Conservation (phyloP, 148 eudicot species). For the Drosera capensis region DNA sequence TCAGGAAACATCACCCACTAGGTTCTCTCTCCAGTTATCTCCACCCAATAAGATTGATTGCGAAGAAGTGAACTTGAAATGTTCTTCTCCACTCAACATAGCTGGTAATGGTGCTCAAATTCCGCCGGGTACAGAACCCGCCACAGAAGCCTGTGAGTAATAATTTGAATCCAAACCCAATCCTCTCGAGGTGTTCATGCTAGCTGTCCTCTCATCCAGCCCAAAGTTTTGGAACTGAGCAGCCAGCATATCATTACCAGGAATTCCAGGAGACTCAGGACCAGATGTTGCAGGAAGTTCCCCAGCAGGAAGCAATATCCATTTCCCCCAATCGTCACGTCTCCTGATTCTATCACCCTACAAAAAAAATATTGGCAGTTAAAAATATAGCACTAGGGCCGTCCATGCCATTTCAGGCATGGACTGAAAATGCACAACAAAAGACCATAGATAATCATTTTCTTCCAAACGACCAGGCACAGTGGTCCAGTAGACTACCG, state of each 20-base stretch:
- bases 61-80: too few species aligned
- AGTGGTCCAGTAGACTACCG: too few species aligned
- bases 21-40: too few species aligned
- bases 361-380: slow-evolving; percentile 3
- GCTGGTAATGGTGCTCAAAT: too few species aligned
- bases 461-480: too few species aligned
- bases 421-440: neutral
- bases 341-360: slow-evolving; percentile 59
- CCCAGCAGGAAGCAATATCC: slow-evolving; percentile 45
- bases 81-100: too few species aligned
- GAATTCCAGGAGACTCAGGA: slow-evolving; percentile 15
- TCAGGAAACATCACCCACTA: too few species aligned
- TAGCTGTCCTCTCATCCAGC: slow-evolving; percentile 20
- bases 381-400: neutral
- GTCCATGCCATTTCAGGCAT: too few species aligned
- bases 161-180: too few species aligned
- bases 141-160: slow-evolving; percentile 3
- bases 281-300: slow-evolving; percentile 19
- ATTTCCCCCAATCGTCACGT: slow-evolving; percentile 50
- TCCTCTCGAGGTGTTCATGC: neutral
- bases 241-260: slow-evolving; percentile 8
- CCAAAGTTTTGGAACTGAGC: slow-evolving; percentile 26
- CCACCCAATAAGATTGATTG: too few species aligned
- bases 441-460: neutral
- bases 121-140: too few species aligned